Evolutionary conservation across 495 filamentous ascomycete species (phyloP).

Genomic region (Copromyces sp.): DNA sequence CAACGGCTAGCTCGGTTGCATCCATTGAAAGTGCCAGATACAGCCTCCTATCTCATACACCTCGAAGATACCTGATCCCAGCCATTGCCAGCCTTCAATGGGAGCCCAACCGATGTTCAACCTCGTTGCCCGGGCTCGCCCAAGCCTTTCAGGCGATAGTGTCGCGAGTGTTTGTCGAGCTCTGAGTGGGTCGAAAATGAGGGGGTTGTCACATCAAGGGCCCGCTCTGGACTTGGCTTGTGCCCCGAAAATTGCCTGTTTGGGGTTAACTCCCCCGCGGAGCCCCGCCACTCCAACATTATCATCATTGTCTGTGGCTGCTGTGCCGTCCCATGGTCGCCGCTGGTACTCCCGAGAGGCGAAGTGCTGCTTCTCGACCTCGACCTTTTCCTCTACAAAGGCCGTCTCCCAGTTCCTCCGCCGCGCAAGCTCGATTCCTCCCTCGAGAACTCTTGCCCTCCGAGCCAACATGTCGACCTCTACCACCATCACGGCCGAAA

Average conservation of each 20-base stretch:
- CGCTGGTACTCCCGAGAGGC: neutral
- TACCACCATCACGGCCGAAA: constrained; percentile 65
- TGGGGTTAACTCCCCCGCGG: neutral
- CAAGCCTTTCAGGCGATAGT: neutral
- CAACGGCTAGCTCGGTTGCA: neutral
- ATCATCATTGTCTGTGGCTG: neutral
- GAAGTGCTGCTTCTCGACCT: neutral
- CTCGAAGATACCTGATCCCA: neutral
- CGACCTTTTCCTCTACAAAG: neutral
- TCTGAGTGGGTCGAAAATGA: neutral
- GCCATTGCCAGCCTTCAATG: neutral
- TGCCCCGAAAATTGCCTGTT: neutral
- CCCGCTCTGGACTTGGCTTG: neutral
- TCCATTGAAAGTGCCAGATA: neutral
- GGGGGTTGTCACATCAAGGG: neutral
- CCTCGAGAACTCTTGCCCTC: neutral
- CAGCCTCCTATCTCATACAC: neutral
- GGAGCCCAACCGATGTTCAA: neutral
- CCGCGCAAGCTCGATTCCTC: neutral
- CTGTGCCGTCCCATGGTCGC: neutral
- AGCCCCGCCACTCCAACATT: neutral
- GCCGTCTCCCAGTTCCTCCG: neutral
- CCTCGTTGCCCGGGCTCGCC: neutral
- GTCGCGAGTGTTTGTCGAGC: neutral
- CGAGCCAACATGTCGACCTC: constrained; percentile 24